Conservation (phyloP, 805 yeast species). For the Candida arabinofermentans region DNA sequence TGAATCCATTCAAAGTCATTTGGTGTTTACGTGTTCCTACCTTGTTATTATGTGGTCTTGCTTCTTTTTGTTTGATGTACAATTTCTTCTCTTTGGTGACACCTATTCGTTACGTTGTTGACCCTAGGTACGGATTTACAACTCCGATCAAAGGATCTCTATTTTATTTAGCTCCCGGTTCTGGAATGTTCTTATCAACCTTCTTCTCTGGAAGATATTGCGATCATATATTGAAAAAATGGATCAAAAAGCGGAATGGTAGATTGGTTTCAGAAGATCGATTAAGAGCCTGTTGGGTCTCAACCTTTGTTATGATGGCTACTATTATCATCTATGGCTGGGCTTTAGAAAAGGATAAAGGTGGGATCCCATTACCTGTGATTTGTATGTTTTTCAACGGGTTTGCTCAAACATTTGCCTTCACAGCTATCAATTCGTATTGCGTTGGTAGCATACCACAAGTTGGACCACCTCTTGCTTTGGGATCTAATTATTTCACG, state of each 20-base stretch:
- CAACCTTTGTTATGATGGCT: conserved; percentile 39
- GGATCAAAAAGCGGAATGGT: conserved; percentile 36
- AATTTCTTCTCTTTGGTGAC: conserved; percentile 47
- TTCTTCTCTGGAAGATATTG: conserved; percentile 48
- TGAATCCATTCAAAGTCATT: conserved; percentile 42
- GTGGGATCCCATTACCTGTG: conserved; percentile 51
- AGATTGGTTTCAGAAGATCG: conserved; percentile 48
- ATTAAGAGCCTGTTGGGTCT: conserved; percentile 34
- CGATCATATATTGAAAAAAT: conserved; percentile 40
- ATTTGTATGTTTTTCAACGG: conserved; percentile 44
- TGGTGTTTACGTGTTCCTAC: conserved; percentile 38
- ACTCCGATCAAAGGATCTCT: conserved; percentile 46
- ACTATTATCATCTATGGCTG: conserved; percentile 47
- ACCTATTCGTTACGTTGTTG: conserved; percentile 50
- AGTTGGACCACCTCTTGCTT: conserved; percentile 44
- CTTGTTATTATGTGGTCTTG: conserved; percentile 37
- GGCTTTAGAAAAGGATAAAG: conserved; percentile 41
- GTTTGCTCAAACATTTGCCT: conserved; percentile 43
- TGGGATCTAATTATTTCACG: conserved; percentile 46
- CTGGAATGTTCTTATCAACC: conserved; percentile 46
- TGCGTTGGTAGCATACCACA: conserved; percentile 55
- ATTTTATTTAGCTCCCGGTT: conserved; percentile 51
- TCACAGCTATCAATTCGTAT: conserved; percentile 49
- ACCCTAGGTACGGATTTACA: conserved; percentile 46
- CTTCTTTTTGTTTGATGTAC: conserved; percentile 37